Conservation (phyloP, 2,329 filamentous ascomycete species). For the Colletotrichum eleusines region DNA sequence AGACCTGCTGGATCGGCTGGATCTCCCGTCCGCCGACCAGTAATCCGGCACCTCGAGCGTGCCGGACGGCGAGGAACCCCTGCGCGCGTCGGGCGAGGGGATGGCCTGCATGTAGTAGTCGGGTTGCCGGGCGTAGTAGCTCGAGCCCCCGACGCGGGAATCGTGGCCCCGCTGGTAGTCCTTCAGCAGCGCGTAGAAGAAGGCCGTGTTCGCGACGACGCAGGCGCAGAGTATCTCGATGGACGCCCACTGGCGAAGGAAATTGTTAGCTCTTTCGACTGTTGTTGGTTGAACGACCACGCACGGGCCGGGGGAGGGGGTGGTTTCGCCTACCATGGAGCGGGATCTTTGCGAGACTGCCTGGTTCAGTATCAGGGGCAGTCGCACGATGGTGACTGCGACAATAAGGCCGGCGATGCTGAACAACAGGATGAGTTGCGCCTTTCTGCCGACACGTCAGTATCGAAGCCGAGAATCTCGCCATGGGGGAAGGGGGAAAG, state of each 20-base stretch:
- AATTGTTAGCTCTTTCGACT: background rate
- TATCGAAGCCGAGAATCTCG: background rate
- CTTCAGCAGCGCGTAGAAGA: conserved; percentile 48
- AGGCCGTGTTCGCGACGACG: conserved; percentile 49
- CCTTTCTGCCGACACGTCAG: conserved; percentile 37
- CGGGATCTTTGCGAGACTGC: conserved; percentile 48
- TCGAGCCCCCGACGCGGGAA: conserved; percentile 19
- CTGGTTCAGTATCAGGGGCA: conserved; percentile 48
- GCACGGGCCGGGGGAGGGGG: too few species aligned
- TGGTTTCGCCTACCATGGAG: conserved; percentile 44
- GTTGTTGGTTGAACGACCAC: background rate
- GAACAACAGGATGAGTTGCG: conserved; percentile 46
- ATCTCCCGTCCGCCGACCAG: conserved; percentile 22
- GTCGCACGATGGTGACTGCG: conserved; percentile 47
- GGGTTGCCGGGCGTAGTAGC: conserved; percentile 27
- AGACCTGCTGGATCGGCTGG: conserved; percentile 32
- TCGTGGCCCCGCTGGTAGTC: conserved; percentile 47
- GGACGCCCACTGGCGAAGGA: conserved; percentile 47
- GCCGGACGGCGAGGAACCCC: conserved; percentile 5
- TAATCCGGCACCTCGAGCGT: conserved; percentile 18
- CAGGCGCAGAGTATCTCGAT: conserved; percentile 51
- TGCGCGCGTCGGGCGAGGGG: conserved; percentile 25
- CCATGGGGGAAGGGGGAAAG: too few species aligned
- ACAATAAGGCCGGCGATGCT: conserved; percentile 47
- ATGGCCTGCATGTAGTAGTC: conserved; percentile 37